Base-by-base conservation (phyloP, 2,329 filamentous ascomycete genomes). In the Fusarium pseudograminearum region DNA sequence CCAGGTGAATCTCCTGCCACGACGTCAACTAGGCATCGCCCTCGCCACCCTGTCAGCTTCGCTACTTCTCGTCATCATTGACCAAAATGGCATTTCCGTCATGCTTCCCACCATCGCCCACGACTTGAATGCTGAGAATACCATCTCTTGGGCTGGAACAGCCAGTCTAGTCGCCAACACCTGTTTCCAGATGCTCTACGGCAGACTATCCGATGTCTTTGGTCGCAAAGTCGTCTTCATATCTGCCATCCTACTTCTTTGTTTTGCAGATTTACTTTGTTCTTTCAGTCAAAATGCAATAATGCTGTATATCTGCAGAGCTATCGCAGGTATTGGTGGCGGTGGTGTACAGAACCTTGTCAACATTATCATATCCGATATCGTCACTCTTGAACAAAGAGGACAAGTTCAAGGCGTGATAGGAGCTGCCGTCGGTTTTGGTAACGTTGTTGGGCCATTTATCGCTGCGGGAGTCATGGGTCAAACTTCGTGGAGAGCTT, bases 101-200 rank as follows among this genome's bases (percentile, higher is more conserved):
- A 52, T 9, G 0, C 14, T 61, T 11, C 58, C 58, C 20, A 61
- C 58, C 0, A 60, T 61, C 2, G 58, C 58, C 0, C 24, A 44
- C 9, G 58, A 61, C 1, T 7, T 61, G 0, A 12, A 31, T 2
- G 56, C 58, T 0, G 55, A 20, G 1, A 34, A 33, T 0, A 44
- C 58, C 0, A 61, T 61, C 0, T 61, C 58, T 1, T 61, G 58
- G 58, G 56, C 56, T 5, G 58, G 58, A 5, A 61, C 55, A 1
- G 30, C 58, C 0, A 60, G 55, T 6, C 12, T 61, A 2, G 28
- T 61, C 1, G 55, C 58, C 5, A 60, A 60, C 1, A 61, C 58
- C 0, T 60, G 55, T 15, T 61, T 61, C 3, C 58, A 60, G 9
- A 60, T 60, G 55, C 36, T 61, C 15, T 60, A 60, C 1, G 58